Evolutionary conservation across 2,329 filamentous ascomycete species (phyloP), one percentile per base, ranked within the genome.

Genomic region (Colletotrichum somersetense): DNA sequence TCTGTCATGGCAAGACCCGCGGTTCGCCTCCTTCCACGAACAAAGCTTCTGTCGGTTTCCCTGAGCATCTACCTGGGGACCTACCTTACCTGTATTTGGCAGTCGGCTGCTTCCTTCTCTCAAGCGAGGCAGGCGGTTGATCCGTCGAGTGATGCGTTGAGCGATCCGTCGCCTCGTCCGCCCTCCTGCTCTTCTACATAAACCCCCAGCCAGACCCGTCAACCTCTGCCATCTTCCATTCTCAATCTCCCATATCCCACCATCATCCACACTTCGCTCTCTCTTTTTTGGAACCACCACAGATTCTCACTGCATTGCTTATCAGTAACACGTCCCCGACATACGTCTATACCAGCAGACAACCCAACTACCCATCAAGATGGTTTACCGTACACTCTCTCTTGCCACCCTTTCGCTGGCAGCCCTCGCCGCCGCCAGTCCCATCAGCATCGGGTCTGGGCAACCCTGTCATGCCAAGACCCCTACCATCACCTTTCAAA

Each of bases 361-460:
- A 38, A 23, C 16, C 16, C 18, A 12, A 38, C 11, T 6, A n/a
- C 16, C 23, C 11, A 11, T 5, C 62, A 44, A 57, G 4, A 71
- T 71, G 68, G 12, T 67, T 10, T 61, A 7, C 38, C 56, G 7
- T 26, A 5, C 35, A 26, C 38, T 67, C 11, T 26, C 40, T 42
- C 16, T 71, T 33, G 33, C 48, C 38, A n/a, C 58, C 10, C 23
- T 67, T 7, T 46, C 38, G 14, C 30, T 67, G 20, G 48, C 46
- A 48, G 56, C 57, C n/a, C 44, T 71, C 30, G 50, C 48, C 18
- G 35, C 48, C 20, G 62, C 53, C 20, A 66, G n/a, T 10, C 67
- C 67, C 20, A 35, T 70, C 8, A 6, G 18, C 14, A n/a, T 23
- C 52, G 40, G 57, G 23, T 18, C 53, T 26, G 35, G 35, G 6